Evolutionary conservation across 352 stramenopile species (phyloP).

Genomic region (Phytophthora tentaculata): DNA sequence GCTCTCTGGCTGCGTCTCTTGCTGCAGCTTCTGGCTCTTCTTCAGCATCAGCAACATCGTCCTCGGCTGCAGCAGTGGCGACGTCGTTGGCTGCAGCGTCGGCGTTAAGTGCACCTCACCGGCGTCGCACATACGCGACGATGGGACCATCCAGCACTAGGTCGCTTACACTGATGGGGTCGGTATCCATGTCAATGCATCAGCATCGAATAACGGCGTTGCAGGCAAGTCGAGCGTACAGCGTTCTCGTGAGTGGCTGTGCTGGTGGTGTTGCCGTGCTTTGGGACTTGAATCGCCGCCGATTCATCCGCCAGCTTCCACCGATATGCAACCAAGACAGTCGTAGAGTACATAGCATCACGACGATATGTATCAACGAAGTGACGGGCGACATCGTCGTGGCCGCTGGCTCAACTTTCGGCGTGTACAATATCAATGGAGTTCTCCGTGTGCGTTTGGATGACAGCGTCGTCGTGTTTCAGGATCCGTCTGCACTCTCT

Average conservation of each 20-base stretch:
- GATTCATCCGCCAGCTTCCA: constrained; percentile 57
- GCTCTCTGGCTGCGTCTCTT: constrained; percentile 33
- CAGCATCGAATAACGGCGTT: constrained; percentile 50
- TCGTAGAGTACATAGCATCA: constrained; percentile 25
- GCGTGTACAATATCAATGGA: constrained; percentile 77
- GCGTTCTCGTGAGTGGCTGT: constrained; percentile 70
- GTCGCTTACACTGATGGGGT: constrained; percentile 51
- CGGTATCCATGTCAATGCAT: constrained; percentile 53
- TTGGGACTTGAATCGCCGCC: constrained; percentile 76
- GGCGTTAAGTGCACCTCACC: constrained; percentile 35
- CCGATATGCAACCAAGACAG: constrained; percentile 18
- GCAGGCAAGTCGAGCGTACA: constrained; percentile 67
- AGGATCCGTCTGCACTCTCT: constrained; percentile 44
- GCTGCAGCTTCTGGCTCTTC: constrained; percentile 33
- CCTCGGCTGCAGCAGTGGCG: constrained; percentile 36
- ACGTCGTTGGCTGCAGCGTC: constrained; percentile 35
- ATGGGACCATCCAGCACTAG: constrained; percentile 37
- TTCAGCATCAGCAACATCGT: constrained; percentile 30
- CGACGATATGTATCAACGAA: constrained; percentile 67
- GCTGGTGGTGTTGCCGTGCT: constrained; percentile 57
- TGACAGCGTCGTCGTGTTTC: constrained; percentile 52
- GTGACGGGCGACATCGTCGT: constrained; percentile 69
- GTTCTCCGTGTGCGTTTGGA: constrained; percentile 55
- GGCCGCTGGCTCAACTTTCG: constrained; percentile 51
- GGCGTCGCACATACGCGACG: constrained; percentile 28